Conservation (phyloP, 1,139 yeast species). For the Hyphopichia wangnamkhiaoensis region DNA sequence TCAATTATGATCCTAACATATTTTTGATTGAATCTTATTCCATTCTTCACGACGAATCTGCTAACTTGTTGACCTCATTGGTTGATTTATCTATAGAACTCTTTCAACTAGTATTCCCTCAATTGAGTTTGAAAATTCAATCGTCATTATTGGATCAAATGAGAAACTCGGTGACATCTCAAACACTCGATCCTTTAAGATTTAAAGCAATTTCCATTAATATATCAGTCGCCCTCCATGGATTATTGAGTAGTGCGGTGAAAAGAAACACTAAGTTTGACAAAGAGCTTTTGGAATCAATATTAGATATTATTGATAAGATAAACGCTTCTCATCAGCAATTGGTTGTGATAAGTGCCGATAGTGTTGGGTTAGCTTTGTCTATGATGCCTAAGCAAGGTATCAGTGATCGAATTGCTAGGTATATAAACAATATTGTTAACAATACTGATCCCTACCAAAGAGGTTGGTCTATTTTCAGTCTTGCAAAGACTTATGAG, state of each 20-base stretch:
- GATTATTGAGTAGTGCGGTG: slow-evolving; percentile 42
- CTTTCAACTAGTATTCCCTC: slow-evolving; percentile 70
- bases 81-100: slow-evolving; percentile 79
- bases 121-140: slow-evolving; percentile 78
- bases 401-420: slow-evolving; percentile 50
- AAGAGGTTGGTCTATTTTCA: slow-evolving; percentile 64
- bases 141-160: slow-evolving; percentile 82
- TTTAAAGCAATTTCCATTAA: slow-evolving; percentile 60
- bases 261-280: slow-evolving; percentile 34
- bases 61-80: slow-evolving; percentile 51
- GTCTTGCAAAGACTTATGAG: slow-evolving; percentile 63
- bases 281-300: slow-evolving; percentile 45
- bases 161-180: slow-evolving; percentile 49
- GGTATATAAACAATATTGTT: slow-evolving; percentile 62
- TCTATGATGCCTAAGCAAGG: slow-evolving; percentile 38
- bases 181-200: slow-evolving; percentile 32
- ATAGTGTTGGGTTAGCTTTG: slow-evolving; percentile 64
- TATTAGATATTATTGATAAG: slow-evolving; percentile 59
- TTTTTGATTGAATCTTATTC: slow-evolving; percentile 31
- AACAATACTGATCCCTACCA: slow-evolving; percentile 51
- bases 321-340: slow-evolving; percentile 40
- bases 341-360: slow-evolving; percentile 58
- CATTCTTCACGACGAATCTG: slow-evolving; percentile 21
- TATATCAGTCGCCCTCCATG: slow-evolving; percentile 62
- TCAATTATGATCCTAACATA: slow-evolving; percentile 38